Conservation (phyloP, 305 asterid genomes). For the Fraxinus nigra region DNA sequence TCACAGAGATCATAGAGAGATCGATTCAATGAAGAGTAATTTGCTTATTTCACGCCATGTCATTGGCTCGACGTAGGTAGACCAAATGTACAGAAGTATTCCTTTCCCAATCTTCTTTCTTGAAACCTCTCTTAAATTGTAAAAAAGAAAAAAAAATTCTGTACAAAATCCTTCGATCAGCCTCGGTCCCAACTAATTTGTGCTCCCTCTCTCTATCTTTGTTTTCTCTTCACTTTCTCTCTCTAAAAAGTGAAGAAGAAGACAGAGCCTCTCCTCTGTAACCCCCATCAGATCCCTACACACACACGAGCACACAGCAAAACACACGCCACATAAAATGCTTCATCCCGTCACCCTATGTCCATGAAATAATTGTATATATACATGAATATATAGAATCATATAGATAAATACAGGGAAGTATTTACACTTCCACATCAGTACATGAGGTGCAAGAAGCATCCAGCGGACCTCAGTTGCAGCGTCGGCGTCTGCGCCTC, state of each 20-base stretch:
- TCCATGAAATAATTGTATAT: not conserved
- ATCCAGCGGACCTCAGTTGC: constrained; percentile 56
- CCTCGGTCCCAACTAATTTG: constrained; percentile 11
- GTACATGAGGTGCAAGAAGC: constrained; percentile 78
- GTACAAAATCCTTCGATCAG: constrained; percentile 13
- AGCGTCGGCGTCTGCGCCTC: constrained; percentile 84
- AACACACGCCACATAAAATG: constrained; percentile 23
- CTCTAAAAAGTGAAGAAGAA: constrained; percentile 14
- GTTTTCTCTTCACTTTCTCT: constrained; percentile 26
- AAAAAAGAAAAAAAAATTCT: not conserved
- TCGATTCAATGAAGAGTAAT: not conserved
- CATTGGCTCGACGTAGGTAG: constrained; percentile 16
- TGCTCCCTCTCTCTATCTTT: not conserved
- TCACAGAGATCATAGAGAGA: not conserved
- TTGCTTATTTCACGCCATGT: constrained; percentile 13
- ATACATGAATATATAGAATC: not conserved
- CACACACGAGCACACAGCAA: constrained; percentile 20
- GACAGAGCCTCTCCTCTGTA: constrained; percentile 17
- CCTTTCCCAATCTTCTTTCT: constrained; percentile 14
- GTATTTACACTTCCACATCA: not conserved
- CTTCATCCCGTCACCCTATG: constrained; percentile 14
- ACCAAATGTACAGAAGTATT: not conserved
- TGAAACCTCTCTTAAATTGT: not conserved
- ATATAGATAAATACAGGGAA: not conserved
- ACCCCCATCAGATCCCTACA: constrained; percentile 23